These are phyloP conservation scores for Eucalyptus urophylla DNA, from an alignment of 345 rosid genomes.

Conservation along the genomic window DNA sequence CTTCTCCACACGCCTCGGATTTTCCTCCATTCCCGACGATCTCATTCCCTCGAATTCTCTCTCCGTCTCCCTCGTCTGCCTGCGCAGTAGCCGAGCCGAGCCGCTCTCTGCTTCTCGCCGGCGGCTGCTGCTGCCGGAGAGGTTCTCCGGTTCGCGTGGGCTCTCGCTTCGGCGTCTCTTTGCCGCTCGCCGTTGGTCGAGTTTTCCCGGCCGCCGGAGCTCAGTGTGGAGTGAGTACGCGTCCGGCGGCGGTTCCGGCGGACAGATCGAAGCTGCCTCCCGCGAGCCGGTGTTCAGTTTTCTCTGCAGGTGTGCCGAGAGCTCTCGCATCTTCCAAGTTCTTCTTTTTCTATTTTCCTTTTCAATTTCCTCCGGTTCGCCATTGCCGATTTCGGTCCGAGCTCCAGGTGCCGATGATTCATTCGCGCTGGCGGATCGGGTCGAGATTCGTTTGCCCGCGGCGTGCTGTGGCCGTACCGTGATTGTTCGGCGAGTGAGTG, in stretches of 20 bases:
- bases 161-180: not conserved
- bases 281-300: not conserved
- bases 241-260: not conserved
- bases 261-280: not conserved
- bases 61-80: conserved; percentile 7
- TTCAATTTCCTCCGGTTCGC: not conserved
- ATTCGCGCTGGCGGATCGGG: not conserved
- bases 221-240: not conserved
- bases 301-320: not conserved
- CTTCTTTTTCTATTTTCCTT: not conserved
- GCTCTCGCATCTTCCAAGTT: not conserved
- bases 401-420: not conserved
- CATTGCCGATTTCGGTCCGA: not conserved
- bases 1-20: conserved; percentile 32
- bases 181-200: not conserved
- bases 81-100: not conserved
- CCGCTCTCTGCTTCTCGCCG: not conserved
- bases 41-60: not conserved
- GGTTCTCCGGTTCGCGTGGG: not conserved
- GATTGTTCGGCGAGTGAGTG: not conserved
- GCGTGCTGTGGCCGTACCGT: not conserved
- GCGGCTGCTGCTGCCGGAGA: not conserved
- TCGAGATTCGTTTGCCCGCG: not conserved
- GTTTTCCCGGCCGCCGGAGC: not conserved
- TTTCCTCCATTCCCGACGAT: not conserved